phyloP scores from a whole-genome alignment of 306 rosid species.

The Ceratonia siliqua region DNA sequence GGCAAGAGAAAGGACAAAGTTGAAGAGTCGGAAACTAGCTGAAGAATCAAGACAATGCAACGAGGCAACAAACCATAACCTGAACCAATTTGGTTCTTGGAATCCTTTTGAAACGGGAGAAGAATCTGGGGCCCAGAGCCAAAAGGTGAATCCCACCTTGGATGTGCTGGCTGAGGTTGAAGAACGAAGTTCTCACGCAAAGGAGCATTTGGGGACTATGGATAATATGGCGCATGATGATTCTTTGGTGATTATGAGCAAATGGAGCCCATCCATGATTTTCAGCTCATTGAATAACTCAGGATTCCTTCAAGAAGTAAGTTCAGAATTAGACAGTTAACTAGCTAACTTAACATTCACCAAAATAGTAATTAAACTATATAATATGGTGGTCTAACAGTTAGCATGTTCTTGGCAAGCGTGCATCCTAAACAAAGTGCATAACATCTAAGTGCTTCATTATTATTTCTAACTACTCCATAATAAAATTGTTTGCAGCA shows the following conservation, averaged over 20 bases:
- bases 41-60: conserved; percentile 28
- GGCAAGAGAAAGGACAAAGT: conserved; percentile 70
- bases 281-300: conserved; percentile 50
- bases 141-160: conserved; percentile 40
- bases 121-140: conserved; percentile 51
- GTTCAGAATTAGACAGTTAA: conserved; percentile 19
- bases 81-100: conserved; percentile 49
- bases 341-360: neutral
- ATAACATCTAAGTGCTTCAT: neutral
- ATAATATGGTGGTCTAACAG: neutral
- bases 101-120: conserved; percentile 62
- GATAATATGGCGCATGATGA: conserved; percentile 36
- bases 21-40: conserved; percentile 17
- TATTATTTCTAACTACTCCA: conserved; percentile 27
- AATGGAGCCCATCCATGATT: conserved; percentile 62
- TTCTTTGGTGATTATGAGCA: conserved; percentile 44
- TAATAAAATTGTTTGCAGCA: conserved; percentile 51
- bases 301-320: conserved; percentile 60
- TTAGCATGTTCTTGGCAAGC: conserved; percentile 11
- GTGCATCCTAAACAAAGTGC: neutral
- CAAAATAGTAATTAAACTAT: neutral
- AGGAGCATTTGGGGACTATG: conserved; percentile 33
- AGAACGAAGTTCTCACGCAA: conserved; percentile 42
- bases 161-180: conserved; percentile 38
- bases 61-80: conserved; percentile 21